These are phyloP conservation scores for Termitomyces sp. DNA, from an alignment of 768 basidiomycete genomes.

Conservation along the genomic window DNA sequence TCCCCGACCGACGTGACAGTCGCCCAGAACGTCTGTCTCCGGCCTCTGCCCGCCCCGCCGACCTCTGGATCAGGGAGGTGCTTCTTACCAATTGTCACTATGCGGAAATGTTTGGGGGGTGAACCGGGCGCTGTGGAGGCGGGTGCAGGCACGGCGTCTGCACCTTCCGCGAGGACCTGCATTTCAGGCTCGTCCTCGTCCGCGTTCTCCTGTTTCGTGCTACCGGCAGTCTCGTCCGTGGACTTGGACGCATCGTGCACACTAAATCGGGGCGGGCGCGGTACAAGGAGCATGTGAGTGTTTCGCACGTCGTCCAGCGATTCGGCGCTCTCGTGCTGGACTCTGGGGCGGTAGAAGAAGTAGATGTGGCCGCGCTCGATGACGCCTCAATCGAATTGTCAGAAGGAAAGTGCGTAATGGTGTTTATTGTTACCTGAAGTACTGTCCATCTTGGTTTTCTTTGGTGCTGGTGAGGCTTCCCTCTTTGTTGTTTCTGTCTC, in stretches of 20 bases:
- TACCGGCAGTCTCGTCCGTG: background rate
- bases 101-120: conserved; percentile 40
- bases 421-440: conserved; percentile 1
- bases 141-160: conserved; percentile 47
- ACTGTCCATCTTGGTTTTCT: conserved; percentile 22
- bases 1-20: conserved; percentile 45
- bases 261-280: conserved; percentile 43
- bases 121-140: conserved; percentile 27
- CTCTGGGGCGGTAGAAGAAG: conserved; percentile 60
- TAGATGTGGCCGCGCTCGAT: conserved; percentile 59
- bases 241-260: background rate
- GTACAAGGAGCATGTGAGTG: conserved; percentile 57
- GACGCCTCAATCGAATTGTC: conserved; percentile 24
- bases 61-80: conserved; percentile 42
- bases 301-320: conserved; percentile 34
- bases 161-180: conserved; percentile 36
- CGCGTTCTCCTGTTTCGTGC: conserved; percentile 22
- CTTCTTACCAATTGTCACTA: conserved; percentile 56
- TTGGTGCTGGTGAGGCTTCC: conserved; percentile 17
- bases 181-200: conserved; percentile 28
- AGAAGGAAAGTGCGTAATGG: background rate
- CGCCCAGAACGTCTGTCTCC: conserved; percentile 51
- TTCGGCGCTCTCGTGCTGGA: conserved; percentile 24
- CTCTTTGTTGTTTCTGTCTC: background rate
- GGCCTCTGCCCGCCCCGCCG: conserved; percentile 21